Conservation (phyloP, 1,284 basidiomycete genomes). For the Pyrrhoderma noxium region DNA sequence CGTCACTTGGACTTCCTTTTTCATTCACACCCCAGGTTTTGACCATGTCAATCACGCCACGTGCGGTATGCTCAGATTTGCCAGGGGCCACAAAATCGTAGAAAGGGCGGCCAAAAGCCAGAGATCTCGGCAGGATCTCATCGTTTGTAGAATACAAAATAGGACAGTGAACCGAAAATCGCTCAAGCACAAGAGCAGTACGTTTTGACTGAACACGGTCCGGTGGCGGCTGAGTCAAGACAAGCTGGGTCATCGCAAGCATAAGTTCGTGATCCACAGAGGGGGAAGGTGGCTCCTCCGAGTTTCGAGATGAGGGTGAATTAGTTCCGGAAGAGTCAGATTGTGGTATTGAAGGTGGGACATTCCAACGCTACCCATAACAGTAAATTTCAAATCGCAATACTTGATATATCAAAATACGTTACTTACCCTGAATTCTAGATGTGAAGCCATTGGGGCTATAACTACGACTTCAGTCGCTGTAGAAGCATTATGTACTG, state of each 20-base stretch:
- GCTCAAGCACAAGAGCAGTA: conserved; percentile 66
- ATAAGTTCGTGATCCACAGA: conserved; percentile 12
- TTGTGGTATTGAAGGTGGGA: conserved; percentile 43
- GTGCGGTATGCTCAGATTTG: conserved; percentile 17
- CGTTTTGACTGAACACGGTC: conserved; percentile 45
- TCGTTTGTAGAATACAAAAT: conserved; percentile 68
- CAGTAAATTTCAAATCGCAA: background rate
- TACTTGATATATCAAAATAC: too few species aligned
- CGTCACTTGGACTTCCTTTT: conserved; percentile 68
- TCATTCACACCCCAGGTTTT: conserved; percentile 78
- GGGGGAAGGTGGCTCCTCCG: conserved; percentile 13
- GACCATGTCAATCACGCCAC: conserved; percentile 62
- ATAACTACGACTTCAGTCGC: conserved; percentile 71
- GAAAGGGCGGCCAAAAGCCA: conserved; percentile 58
- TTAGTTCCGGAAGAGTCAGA: conserved; percentile 10
- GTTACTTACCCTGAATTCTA: conserved; percentile 56
- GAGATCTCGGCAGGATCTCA: conserved; percentile 47
- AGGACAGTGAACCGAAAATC: conserved; percentile 56
- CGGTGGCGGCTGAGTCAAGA: conserved; percentile 36
- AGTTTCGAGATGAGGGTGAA: conserved; percentile 9
- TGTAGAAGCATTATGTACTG: conserved; percentile 69
- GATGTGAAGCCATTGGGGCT: conserved; percentile 54
- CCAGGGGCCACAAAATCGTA: conserved; percentile 60
- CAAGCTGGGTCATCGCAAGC: conserved; percentile 12
- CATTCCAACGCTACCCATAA: conserved; percentile 60